Conservation (phyloP, 495 filamentous ascomycete species). For the Coniosporium apollinis region DNA sequence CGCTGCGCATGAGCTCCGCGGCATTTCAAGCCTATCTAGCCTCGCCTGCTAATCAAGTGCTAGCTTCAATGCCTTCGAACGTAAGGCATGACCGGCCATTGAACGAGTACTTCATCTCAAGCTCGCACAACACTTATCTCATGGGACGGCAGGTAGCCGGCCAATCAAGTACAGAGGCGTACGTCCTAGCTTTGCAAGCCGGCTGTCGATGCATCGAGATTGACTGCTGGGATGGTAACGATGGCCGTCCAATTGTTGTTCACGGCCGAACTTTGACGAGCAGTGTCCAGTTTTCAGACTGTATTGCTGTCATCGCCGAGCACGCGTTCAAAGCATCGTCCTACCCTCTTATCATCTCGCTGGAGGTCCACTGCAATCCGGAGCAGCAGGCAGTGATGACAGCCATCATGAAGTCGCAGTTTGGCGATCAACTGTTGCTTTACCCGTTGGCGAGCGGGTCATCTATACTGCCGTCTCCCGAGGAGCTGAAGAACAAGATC, state of each 20-base stretch:
- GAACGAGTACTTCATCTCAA: slow-evolving; percentile 97
- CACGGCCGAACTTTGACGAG: slow-evolving; percentile 84
- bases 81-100: slow-evolving; percentile 57
- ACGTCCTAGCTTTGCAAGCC: slow-evolving; percentile 72
- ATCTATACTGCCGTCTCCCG: slow-evolving; percentile 59
- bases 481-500: slow-evolving; percentile 66
- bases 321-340: slow-evolving; percentile 72
- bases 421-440: slow-evolving; percentile 59
- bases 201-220: slow-evolving; percentile 93
- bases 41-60: slow-evolving; percentile 44
- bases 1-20: slow-evolving; percentile 46
- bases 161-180: slow-evolving; percentile 81
- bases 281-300: slow-evolving; percentile 71
- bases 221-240: slow-evolving; percentile 89
- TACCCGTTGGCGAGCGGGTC: slow-evolving; percentile 52
- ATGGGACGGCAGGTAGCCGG: slow-evolving; percentile 78
- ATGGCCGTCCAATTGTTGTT: slow-evolving; percentile 71
- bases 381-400: slow-evolving; percentile 81
- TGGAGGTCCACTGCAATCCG: slow-evolving; percentile 82
- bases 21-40: slow-evolving; percentile 62
- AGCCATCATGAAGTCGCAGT: slow-evolving; percentile 68
- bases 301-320: slow-evolving; percentile 79
- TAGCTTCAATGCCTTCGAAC: slow-evolving; percentile 28
- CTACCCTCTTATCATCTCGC: slow-evolving; percentile 82
- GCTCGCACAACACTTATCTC: slow-evolving; percentile 96